Base-by-base conservation (phyloP, 108 stramenopile species). In the Conticribra guillardii region DNA sequence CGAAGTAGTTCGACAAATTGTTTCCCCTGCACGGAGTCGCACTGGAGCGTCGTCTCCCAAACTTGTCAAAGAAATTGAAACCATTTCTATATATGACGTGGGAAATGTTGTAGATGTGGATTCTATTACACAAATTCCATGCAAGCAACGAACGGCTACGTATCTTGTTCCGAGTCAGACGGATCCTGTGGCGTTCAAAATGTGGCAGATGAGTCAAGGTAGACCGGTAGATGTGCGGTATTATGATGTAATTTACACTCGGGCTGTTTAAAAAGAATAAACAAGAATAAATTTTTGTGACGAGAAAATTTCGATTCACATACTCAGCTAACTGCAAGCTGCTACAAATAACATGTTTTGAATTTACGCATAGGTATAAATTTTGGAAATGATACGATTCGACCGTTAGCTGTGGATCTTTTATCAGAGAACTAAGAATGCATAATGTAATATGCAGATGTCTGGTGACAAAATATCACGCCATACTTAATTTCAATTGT, bases 31-130 rank as follows among this genome's bases (percentile, higher is more conserved):
- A 16, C 73, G 57, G 19, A 54, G 28, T 44, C 31, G n/a, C 4
- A 69, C 61, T 24, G 62, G 70, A 14, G 61, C 61, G 32, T 32
- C 62, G 2, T 18, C 64, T 4, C 54, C 55, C 32, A 54, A 19
- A 16, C 89, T 53, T 49, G 70, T 94, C 32, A 94, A 94, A 54
- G 92, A 94, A 69, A 87, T 94, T 27, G 92, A 94, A 67, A 94
- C 92, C 19, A 86, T 82, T 30, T 89, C 89, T 22, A 48, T 91
- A 1, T 94, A 94, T 55, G 77, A 76, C 9, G 34, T 78, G 23
- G 56, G 52, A 0, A 49, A 52, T 17, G 48, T 9, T 4, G 82
- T 88, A 31, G 62, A 75, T 41, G 28, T 55, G 9, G 65, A 27
- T n/a, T 26, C 45, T 23, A 45, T 69, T 22, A 66, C 48, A 30